Conservation (phyloP, 2,329 filamentous ascomycete species). For the Trichophyton schoenleinii region DNA sequence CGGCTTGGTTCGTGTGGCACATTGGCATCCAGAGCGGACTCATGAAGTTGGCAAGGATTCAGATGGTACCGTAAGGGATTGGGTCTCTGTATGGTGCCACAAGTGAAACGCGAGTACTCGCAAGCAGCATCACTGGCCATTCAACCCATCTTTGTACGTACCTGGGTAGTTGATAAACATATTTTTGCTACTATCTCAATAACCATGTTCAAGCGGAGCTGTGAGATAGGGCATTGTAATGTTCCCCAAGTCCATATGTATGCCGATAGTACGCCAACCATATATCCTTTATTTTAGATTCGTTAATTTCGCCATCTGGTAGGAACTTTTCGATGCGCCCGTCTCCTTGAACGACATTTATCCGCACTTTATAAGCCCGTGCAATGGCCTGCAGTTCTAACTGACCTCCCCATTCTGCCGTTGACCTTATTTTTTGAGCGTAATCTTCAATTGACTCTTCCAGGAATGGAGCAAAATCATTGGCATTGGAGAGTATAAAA, state of each 20-base stretch:
- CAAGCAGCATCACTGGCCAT: background rate
- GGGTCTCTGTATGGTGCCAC: conserved; percentile 33
- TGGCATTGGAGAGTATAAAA: conserved; percentile 61
- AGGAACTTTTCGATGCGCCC: conserved; percentile 66
- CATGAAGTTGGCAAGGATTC: conserved; percentile 41
- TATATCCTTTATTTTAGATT: conserved; percentile 41
- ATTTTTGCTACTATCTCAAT: background rate
- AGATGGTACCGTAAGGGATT: conserved; percentile 30
- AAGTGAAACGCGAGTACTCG: conserved; percentile 15
- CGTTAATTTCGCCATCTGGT: conserved; percentile 30
- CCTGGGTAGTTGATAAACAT: background rate
- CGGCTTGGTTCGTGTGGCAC: conserved; percentile 37
- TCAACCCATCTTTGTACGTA: background rate
- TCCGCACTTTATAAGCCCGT: conserved; percentile 63
- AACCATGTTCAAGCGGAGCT: conserved; percentile 16
- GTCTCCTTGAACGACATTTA: conserved; percentile 72
- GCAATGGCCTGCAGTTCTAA: conserved; percentile 78
- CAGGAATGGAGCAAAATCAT: conserved; percentile 77
- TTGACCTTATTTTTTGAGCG: conserved; percentile 63
- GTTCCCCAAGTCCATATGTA: conserved; percentile 86
- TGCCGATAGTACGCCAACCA: conserved; percentile 96
- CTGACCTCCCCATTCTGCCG: conserved; percentile 93
- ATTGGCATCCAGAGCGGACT: conserved; percentile 45
- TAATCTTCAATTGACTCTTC: conserved; percentile 68
- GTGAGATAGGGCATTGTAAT: conserved; percentile 79